A percentile compares a stretch with the other conserved stretches of the same genome.
phyloP scores from a whole-genome alignment of 306 rosid genomes.

The Castanospermum australe region DNA sequence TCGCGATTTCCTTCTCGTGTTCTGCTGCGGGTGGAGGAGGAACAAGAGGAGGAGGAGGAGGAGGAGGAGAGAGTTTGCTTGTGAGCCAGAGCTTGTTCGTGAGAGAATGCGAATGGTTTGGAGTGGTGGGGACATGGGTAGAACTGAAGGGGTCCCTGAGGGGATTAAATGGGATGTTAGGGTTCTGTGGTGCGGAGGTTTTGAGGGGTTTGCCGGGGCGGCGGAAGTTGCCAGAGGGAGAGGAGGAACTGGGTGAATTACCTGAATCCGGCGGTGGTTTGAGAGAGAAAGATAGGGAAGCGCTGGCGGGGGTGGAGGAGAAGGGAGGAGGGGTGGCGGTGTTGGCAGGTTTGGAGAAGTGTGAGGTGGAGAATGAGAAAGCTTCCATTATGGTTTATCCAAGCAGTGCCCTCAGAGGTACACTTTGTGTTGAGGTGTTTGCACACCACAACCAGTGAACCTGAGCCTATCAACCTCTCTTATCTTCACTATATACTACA shows the following conservation, averaged over 20 bases:
- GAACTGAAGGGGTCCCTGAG: constrained; percentile 41
- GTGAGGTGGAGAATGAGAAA: constrained; percentile 47
- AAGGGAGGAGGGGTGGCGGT: constrained; percentile 28
- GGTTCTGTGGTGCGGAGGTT: too few species aligned
- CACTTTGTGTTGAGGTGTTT: too few species aligned
- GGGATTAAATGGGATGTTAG: constrained; percentile 56
- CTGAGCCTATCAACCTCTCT: not conserved
- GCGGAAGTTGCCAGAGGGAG: constrained; percentile 45
- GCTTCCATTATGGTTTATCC: constrained; percentile 61
- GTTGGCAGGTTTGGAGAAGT: constrained; percentile 30
- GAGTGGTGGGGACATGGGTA: constrained; percentile 23
- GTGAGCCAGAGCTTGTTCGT: constrained; percentile 82
- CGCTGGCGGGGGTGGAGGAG: constrained; percentile 12
- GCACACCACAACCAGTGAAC: not conserved
- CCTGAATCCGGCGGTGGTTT: constrained; percentile 50
- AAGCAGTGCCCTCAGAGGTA: too few species aligned
- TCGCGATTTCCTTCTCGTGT: constrained; percentile 27
- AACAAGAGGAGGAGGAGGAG: not conserved
- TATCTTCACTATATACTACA: too few species aligned
- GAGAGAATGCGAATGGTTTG: constrained; percentile 38
- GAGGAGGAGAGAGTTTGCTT: constrained; percentile 70
- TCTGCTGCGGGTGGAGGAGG: not conserved
- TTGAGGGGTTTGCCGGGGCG: constrained; percentile 66
- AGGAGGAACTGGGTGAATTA: constrained; percentile 28
- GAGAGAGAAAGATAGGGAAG: constrained; percentile 43